Percentiles rank a stretch among this genome's conserved stretches.
Conservation (phyloP, 1,139 yeast species). For the Geotrichum reessii region DNA sequence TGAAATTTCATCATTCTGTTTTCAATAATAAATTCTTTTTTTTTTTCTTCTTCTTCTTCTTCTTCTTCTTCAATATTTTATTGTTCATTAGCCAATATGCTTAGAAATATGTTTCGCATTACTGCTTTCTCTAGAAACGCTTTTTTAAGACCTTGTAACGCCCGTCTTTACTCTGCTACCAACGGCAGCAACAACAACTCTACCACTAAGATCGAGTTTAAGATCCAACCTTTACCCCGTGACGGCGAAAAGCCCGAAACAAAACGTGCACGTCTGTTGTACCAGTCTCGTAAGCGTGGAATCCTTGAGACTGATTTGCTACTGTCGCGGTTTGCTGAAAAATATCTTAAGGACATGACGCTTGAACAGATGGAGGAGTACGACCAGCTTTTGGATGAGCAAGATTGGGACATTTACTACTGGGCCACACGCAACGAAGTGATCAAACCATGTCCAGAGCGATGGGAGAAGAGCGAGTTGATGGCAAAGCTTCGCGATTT, state of each 20-base stretch:
- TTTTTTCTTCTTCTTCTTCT: too few species aligned
- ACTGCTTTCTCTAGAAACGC: background rate
- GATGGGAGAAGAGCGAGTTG: slow-evolving; percentile 66
- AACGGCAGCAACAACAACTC: background rate
- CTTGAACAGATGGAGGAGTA: slow-evolving; percentile 74
- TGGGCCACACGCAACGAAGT: slow-evolving; percentile 88
- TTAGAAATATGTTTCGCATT: background rate
- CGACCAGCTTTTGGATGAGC: slow-evolving; percentile 78
- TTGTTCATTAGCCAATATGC: background rate
- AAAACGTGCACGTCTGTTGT: slow-evolving; percentile 78
- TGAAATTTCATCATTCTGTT: background rate
- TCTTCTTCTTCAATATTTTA: too few species aligned
- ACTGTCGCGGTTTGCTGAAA: slow-evolving; percentile 78
- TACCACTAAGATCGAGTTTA: slow-evolving; percentile 27
- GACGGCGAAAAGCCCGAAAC: slow-evolving; percentile 66
- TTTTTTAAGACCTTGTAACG: background rate
- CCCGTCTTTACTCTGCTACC: background rate
- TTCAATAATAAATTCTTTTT: background rate
- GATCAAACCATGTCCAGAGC: slow-evolving; percentile 78
- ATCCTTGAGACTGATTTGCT: slow-evolving; percentile 87
- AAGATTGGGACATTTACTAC: slow-evolving; percentile 97
- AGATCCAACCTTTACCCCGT: slow-evolving; percentile 71
- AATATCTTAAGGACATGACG: slow-evolving; percentile 55
- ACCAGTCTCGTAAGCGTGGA: slow-evolving; percentile 94
- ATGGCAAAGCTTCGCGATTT: slow-evolving; percentile 63